A percentile compares a stretch with the other conserved stretches of the same genome.
Conservation (phyloP, 2,329 filamentous ascomycete species). For the Sporothrix brasiliensis region DNA sequence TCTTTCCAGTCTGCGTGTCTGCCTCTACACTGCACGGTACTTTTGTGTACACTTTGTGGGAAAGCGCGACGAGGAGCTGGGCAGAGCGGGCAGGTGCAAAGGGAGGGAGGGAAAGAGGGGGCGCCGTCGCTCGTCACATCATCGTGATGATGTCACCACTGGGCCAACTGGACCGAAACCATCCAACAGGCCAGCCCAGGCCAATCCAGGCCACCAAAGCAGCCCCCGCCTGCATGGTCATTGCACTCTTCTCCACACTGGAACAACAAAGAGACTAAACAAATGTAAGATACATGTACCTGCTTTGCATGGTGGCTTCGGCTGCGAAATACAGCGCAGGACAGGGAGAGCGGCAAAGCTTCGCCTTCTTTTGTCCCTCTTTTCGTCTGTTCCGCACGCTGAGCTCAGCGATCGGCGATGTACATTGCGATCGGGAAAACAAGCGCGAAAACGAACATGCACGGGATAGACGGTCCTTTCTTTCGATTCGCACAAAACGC, state of each 20-base stretch:
- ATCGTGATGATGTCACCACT: constrained; percentile 31
- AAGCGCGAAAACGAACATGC: constrained; percentile 6
- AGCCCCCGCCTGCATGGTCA: background rate
- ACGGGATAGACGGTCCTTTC: constrained; percentile 3
- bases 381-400: background rate
- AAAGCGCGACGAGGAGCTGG: background rate
- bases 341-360: background rate
- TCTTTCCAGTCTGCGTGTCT: too few species aligned
- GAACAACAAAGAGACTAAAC: constrained; percentile 9
- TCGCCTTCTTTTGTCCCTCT: background rate
- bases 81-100: background rate
- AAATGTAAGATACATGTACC: background rate
- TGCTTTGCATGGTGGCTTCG: constrained; percentile 20
- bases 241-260: constrained; percentile 9
- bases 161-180: constrained; percentile 11
- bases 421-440: constrained; percentile 14
- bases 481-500: background rate
- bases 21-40: too few species aligned
- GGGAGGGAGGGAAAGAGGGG: constrained; percentile 5
- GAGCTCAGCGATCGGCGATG: constrained; percentile 24
- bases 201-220: background rate
- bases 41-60: background rate
- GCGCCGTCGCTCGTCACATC: constrained; percentile 23
- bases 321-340: background rate
- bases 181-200: background rate